A percentile compares a stretch with the other conserved stretches of the same genome.
Conservation (phyloP, 495 filamentous ascomycete genomes). For the Tuber borchii region DNA sequence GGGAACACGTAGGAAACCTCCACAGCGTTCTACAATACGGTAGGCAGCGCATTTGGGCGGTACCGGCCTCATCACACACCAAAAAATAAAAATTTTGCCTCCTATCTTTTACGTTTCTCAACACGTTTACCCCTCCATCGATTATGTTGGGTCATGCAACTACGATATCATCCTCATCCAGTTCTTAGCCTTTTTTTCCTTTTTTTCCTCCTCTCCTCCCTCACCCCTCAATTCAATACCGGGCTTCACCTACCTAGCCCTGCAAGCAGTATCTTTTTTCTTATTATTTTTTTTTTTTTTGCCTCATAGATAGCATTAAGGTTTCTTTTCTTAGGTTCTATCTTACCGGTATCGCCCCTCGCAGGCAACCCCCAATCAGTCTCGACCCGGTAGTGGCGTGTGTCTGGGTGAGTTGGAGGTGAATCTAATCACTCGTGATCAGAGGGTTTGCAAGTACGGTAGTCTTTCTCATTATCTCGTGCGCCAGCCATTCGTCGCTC, state of each 20-base stretch:
- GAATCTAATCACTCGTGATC: neutral
- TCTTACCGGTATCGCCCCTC: no score
- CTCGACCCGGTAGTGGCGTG: neutral
- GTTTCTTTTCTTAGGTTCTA: neutral
- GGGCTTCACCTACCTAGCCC: neutral
- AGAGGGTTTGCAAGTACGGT: neutral
- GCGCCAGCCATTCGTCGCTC: neutral
- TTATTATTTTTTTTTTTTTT: neutral
- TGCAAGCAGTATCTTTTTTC: neutral
- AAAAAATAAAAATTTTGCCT: neutral
- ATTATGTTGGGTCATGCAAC: neutral
- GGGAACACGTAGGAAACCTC: neutral
- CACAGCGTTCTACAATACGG: neutral
- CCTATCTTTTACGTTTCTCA: neutral
- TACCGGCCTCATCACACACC: neutral
- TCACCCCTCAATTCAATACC: neutral
- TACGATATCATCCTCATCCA: neutral
- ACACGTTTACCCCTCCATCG: neutral
- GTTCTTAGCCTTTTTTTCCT: neutral
- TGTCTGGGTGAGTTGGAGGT: neutral
- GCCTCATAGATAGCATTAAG: neutral
- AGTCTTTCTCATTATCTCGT: neutral
- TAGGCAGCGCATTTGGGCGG: neutral
- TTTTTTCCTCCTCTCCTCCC: neutral
- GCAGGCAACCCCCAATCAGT: neutral